A percentile compares a stretch with the other conserved stretches of the same genome.
These are phyloP conservation scores for Fusarium marasasianum DNA, from an alignment of 2,329 filamentous ascomycete species.

Conservation along the genomic window DNA sequence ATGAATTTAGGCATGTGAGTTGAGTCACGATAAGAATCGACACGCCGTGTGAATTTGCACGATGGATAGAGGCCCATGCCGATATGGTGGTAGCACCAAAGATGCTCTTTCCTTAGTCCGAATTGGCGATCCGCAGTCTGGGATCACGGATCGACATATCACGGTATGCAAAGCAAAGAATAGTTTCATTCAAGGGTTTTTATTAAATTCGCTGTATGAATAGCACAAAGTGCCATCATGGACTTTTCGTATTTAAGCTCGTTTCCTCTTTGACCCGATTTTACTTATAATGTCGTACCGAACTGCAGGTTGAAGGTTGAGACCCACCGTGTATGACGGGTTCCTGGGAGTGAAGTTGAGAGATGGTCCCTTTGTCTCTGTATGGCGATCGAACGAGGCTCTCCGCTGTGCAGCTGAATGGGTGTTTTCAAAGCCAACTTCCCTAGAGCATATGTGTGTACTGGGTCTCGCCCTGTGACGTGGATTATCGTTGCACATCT, in stretches of 20 bases:
- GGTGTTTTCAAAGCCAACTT: too few relatives aligned
- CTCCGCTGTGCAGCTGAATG: background rate
- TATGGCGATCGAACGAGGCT: too few relatives aligned
- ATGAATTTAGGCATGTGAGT: background rate
- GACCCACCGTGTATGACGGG: background rate
- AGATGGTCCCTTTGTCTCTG: background rate
- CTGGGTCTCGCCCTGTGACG: background rate
- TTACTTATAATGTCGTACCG: too few relatives aligned
- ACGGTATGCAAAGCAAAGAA: rapidly evolving
- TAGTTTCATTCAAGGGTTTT: rapidly evolving
- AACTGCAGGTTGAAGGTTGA: background rate
- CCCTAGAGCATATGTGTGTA: background rate
- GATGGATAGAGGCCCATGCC: too few relatives aligned
- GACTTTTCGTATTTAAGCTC: background rate
- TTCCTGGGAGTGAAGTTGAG: background rate
- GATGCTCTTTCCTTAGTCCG: background rate
- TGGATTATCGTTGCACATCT: background rate
- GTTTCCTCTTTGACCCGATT: background rate
- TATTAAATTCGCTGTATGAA: background rate
- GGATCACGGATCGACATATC: rapidly evolving
- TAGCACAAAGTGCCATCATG: background rate
- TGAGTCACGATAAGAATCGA: background rate
- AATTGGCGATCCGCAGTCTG: background rate
- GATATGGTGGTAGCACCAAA: background rate
- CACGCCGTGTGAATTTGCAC: too few relatives aligned